Percentiles rank a stretch among this genome's conserved stretches.
Evolutionary conservation across 495 filamentous ascomycete species (phyloP).

Genomic region (Neurospora pannonica): DNA sequence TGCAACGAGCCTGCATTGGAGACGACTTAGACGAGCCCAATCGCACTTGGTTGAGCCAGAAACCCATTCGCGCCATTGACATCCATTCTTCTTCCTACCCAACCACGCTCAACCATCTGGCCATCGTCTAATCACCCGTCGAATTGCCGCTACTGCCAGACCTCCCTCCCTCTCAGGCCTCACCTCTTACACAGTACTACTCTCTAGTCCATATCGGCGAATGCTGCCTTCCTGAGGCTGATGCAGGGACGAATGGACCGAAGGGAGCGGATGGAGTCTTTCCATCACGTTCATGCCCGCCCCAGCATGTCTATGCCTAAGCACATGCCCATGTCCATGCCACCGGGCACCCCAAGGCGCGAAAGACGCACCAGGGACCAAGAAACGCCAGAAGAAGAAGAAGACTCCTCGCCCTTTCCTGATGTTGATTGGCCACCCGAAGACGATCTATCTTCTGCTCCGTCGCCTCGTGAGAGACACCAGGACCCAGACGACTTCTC

Average conservation of each 20-base stretch:
- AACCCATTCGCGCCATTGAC: not conserved
- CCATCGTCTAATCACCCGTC: conserved; percentile 11
- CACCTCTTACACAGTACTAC: not conserved
- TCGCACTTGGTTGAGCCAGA: conserved; percentile 14
- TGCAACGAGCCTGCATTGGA: not conserved
- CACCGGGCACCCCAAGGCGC: conserved; percentile 14
- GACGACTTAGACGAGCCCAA: conserved; percentile 15
- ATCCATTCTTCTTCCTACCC: conserved; percentile 9
- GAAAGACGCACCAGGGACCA: conserved; percentile 19
- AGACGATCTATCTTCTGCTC: conserved; percentile 24
- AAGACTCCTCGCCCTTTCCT: conserved; percentile 21
- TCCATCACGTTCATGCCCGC: not conserved
- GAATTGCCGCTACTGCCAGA: conserved; percentile 4
- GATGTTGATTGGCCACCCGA: conserved; percentile 33
- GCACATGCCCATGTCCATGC: not conserved
- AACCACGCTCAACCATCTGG: conserved; percentile 28
- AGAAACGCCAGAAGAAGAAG: conserved; percentile 26
- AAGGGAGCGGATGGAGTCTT: not conserved
- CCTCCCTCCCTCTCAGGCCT: not conserved
- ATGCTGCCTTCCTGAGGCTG: conserved; percentile 22
- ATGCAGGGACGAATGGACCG: conserved; percentile 32
- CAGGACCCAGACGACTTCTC: conserved; percentile 2
- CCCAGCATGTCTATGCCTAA: not conserved
- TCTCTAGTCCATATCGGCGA: not conserved
- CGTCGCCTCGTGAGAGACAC: conserved; percentile 29